Conservation (phyloP, 345 rosid genomes). For the Schrenkiella parvula region DNA sequence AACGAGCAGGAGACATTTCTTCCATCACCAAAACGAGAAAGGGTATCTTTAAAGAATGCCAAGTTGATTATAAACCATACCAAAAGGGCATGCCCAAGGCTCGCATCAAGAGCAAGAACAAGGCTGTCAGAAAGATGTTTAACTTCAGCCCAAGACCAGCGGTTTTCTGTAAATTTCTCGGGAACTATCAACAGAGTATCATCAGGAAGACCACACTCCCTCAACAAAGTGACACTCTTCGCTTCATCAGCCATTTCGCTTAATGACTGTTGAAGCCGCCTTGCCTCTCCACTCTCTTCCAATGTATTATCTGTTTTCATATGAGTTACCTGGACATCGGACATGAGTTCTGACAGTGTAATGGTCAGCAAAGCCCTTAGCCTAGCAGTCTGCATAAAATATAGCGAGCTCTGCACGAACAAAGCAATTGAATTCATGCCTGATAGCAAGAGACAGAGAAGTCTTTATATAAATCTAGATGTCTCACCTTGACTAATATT, state of each 20-base stretch:
- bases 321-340: slow-evolving; percentile 95
- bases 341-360: slow-evolving; percentile 93
- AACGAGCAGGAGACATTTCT: slow-evolving; percentile 2
- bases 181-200: slow-evolving; percentile 52
- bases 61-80: slow-evolving; percentile 45
- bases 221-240: slow-evolving; percentile 56
- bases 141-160: slow-evolving; percentile 90
- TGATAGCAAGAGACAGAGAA: slow-evolving; percentile 15
- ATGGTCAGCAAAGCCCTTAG: slow-evolving; percentile 94
- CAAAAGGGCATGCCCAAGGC: slow-evolving; percentile 93
- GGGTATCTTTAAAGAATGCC: neutral
- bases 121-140: slow-evolving; percentile 74
- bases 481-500: slow-evolving; percentile 82
- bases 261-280: slow-evolving; percentile 80
- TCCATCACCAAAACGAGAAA: neutral
- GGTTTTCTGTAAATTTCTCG: slow-evolving; percentile 55
- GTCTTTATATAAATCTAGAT: slow-evolving; percentile 20
- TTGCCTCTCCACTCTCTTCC: slow-evolving; percentile 97
- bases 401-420: slow-evolving; percentile 82
- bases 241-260: slow-evolving; percentile 91
- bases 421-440: slow-evolving; percentile 16
- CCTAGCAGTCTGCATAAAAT: slow-evolving; percentile 92
- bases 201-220: slow-evolving; percentile 83
- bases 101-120: slow-evolving; percentile 93
- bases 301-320: slow-evolving; percentile 88